Percentiles rank a stretch among this genome's conserved stretches.
Conservation (phyloP, 176 grass and related monocot species). For the Musa itinerans region DNA sequence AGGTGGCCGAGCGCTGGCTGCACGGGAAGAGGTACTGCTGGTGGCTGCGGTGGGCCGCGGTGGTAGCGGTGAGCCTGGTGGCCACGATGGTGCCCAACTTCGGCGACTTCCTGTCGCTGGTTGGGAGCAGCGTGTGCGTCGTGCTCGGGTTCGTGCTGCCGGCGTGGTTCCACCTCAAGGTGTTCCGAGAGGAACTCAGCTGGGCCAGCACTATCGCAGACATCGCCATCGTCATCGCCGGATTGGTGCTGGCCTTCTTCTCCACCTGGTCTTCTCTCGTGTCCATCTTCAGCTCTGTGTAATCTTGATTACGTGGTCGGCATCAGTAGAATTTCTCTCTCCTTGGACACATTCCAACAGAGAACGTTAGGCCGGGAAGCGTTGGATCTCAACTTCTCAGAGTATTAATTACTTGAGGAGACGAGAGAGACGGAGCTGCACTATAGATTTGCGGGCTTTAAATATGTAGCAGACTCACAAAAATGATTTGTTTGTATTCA, state of each 20-base stretch:
- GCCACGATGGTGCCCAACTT: conserved; percentile 18
- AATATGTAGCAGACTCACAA: too few relatives aligned
- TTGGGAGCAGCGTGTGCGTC: too few relatives aligned
- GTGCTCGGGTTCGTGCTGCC: conserved; percentile 43
- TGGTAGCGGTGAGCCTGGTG: conserved; percentile 44
- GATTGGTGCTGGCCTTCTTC: conserved; percentile 35
- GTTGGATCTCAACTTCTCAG: too few relatives aligned
- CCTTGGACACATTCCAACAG: too few relatives aligned
- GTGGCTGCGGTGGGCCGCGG: conserved; percentile 68
- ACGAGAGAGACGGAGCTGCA: too few relatives aligned
- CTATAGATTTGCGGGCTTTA: too few relatives aligned
- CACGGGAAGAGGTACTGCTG: conserved; percentile 54
- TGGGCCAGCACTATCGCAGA: conserved; percentile 30
- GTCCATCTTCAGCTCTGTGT: conserved; percentile 40
- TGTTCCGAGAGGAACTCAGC: conserved; percentile 40
- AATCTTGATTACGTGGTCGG: too few relatives aligned
- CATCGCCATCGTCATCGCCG: conserved; percentile 37
- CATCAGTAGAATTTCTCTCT: too few relatives aligned
- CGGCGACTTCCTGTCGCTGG: too few relatives aligned
- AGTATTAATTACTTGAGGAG: too few relatives aligned
- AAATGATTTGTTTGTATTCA: too few relatives aligned
- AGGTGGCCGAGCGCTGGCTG: conserved; percentile 74
- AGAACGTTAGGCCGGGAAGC: too few relatives aligned
- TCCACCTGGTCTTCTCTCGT: conserved; percentile 76
- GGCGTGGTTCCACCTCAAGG: conserved; percentile 72